Evolutionary conservation across 805 yeast species (phyloP).

Genomic region (Starmerella floricola): DNA sequence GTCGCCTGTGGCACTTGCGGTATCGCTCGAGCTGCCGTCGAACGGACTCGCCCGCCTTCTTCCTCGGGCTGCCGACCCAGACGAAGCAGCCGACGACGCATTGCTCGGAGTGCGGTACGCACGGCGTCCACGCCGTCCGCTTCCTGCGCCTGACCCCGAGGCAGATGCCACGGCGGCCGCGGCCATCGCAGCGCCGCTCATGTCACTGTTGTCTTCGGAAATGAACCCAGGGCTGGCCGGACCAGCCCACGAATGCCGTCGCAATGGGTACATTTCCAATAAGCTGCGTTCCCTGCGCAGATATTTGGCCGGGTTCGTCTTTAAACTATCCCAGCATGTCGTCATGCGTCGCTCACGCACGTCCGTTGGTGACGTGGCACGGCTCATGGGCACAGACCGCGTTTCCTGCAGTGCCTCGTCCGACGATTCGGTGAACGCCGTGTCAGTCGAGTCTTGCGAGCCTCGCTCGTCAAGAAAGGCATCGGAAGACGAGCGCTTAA

Average conservation of each 20-base stretch:
- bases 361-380: neutral
- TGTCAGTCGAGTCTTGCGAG: neutral
- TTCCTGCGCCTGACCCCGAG: too few relatives aligned
- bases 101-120: neutral
- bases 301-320: slow-evolving; percentile 25
- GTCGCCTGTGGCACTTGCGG: neutral
- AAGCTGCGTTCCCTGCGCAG: slow-evolving; percentile 25
- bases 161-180: neutral
- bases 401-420: neutral
- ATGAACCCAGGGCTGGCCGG: slow-evolving; percentile 4
- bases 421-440: neutral
- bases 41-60: slow-evolving; percentile 1
- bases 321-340: slow-evolving; percentile 25
- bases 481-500: slow-evolving; percentile 10
- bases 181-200: neutral
- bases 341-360: slow-evolving; percentile 22
- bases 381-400: neutral
- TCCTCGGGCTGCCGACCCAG: slow-evolving; percentile 1
- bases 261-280: slow-evolving; percentile 25
- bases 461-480: slow-evolving; percentile 5
- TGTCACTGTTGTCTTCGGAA: slow-evolving; percentile 1
- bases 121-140: neutral
- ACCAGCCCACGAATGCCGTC: slow-evolving; percentile 28
- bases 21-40: neutral
- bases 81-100: neutral